These are phyloP conservation scores for Telfairia occidentalis DNA, from an alignment of 331 rosid genomes.

Conservation along the genomic window DNA sequence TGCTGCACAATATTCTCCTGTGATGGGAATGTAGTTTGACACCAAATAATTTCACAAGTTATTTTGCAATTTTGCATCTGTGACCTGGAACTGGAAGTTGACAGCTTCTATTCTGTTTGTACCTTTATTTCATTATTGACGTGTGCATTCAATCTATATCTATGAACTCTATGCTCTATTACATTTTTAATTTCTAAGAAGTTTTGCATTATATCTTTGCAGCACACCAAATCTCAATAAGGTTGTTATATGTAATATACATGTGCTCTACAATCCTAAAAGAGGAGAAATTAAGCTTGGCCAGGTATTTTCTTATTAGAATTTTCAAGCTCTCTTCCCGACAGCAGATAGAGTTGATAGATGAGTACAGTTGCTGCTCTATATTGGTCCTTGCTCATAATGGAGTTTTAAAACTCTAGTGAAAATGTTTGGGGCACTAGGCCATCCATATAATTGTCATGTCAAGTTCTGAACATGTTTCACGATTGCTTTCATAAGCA, in stretches of 20 bases:
- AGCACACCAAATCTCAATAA: conserved; percentile 45
- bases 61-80: neutral
- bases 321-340: neutral
- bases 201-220: conserved; percentile 24
- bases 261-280: conserved; percentile 79
- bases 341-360: neutral
- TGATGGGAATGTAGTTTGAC: neutral
- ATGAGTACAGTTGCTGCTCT: neutral
- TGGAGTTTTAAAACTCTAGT: neutral
- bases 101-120: neutral
- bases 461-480: conserved; percentile 11
- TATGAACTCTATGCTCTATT: neutral
- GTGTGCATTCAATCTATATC: neutral
- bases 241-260: conserved; percentile 77
- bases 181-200: conserved; percentile 11
- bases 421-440: neutral
- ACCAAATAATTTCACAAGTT: neutral
- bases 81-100: neutral
- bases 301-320: conserved; percentile 42
- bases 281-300: conserved; percentile 97
- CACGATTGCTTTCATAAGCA: conserved; percentile 11
- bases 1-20: neutral
- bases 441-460: neutral
- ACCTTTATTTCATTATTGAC: neutral
- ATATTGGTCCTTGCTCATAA: neutral